Evolutionary conservation across 179 eudicot species (phyloP).

Genomic region (Silene vulgaris): DNA sequence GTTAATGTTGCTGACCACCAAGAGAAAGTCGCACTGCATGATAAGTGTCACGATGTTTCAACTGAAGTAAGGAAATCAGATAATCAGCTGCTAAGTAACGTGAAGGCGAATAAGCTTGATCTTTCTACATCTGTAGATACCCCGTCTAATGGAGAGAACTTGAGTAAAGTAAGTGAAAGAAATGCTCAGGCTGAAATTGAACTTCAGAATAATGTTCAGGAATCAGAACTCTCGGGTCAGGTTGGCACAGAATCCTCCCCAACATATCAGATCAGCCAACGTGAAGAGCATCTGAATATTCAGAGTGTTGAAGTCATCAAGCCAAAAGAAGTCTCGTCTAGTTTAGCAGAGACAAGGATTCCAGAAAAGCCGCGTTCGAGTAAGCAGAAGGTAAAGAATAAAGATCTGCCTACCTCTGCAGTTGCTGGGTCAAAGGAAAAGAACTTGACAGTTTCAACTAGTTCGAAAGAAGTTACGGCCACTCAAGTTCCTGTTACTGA

Average conservation of each 20-base stretch:
- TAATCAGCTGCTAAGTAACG: neutral
- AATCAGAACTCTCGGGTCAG: neutral
- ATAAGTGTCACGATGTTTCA: constrained; percentile 25
- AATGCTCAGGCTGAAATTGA: constrained; percentile 5
- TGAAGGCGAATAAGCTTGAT: constrained; percentile 11
- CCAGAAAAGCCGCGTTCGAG: constrained; percentile 23
- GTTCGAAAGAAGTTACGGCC: constrained; percentile 17
- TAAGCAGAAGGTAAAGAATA: constrained; percentile 29
- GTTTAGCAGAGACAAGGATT: constrained; percentile 21
- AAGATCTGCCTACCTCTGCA: constrained; percentile 26
- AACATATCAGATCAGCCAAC: neutral
- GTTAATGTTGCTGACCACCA: constrained; percentile 16
- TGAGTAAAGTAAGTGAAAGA: neutral
- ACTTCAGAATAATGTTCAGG: constrained; percentile 3
- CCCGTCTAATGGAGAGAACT: neutral
- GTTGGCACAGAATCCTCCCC: no score
- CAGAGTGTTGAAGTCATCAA: constrained; percentile 24
- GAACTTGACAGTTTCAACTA: constrained; percentile 19
- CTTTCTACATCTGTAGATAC: constrained; percentile 13
- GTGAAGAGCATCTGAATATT: neutral
- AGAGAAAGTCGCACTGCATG: constrained; percentile 11
- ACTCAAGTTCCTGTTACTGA: neutral
- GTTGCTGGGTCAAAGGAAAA: constrained; percentile 22
- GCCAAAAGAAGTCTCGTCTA: constrained; percentile 26
- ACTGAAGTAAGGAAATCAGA: constrained; percentile 5